Percentiles rank a stretch among this genome's conserved stretches.
Evolutionary conservation across 176 grass and related monocot genomes (phyloP).

Genomic region (Luzula sylvatica): DNA sequence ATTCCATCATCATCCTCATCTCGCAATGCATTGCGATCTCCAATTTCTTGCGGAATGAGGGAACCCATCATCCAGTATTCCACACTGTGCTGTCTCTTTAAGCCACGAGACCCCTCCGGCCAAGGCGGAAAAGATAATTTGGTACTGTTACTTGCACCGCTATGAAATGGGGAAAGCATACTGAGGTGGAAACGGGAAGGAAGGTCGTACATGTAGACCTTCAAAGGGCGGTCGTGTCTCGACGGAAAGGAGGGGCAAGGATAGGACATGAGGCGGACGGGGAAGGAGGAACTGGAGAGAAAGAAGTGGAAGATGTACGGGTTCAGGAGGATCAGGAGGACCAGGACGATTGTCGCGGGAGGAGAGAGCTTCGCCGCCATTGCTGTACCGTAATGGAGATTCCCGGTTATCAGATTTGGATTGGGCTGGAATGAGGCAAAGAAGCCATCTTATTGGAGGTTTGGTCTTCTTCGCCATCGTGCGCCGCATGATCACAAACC

Average conservation of each 20-base stretch:
- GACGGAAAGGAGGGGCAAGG: slow-evolving; percentile 19
- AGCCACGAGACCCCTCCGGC: slow-evolving; percentile 45
- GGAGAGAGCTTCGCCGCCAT: slow-evolving; percentile 32
- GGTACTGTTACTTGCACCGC: not conserved
- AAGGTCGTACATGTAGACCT: slow-evolving; percentile 83
- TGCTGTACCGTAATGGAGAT: not conserved
- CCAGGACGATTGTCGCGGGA: slow-evolving; percentile 22
- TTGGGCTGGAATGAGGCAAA: not conserved
- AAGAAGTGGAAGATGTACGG: slow-evolving; percentile 34
- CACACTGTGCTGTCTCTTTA: slow-evolving; percentile 87
- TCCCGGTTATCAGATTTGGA: not conserved
- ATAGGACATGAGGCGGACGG: slow-evolving; percentile 1
- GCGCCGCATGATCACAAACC: no score
- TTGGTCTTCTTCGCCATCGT: no score
- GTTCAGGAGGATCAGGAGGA: slow-evolving; percentile 47
- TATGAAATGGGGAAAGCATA: slow-evolving; percentile 41
- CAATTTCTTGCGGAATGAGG: slow-evolving; percentile 13
- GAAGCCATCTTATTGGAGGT: no score
- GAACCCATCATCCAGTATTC: slow-evolving; percentile 99
- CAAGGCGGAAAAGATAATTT: slow-evolving; percentile 36
- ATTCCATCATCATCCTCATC: slow-evolving; percentile 6
- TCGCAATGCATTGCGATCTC: not conserved
- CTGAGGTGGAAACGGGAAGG: slow-evolving; percentile 67
- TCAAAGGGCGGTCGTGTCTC: slow-evolving; percentile 11
- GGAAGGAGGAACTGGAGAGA: slow-evolving; percentile 30